A percentile compares a stretch with the other conserved stretches of the same genome.
Conservation (phyloP, 1,284 basidiomycete genomes). For the Heterobasidion irregulare region DNA sequence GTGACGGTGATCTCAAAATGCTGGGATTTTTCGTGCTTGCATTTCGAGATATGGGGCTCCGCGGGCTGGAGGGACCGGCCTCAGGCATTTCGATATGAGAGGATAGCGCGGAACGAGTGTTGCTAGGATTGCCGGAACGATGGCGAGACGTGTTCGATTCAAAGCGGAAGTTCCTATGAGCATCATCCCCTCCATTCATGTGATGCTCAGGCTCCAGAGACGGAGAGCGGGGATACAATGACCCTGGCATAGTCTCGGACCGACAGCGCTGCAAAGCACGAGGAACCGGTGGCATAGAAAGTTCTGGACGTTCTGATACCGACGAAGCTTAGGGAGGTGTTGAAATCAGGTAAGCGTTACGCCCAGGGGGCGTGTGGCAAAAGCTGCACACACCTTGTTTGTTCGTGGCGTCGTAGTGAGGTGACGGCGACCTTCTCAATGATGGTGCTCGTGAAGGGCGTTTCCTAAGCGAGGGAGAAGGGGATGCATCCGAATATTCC, state of each 20-base stretch:
- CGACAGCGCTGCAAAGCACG: constrained; percentile 26
- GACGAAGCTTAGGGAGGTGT: neutral
- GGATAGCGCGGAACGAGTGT: neutral
- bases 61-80: constrained; percentile 8
- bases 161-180: constrained; percentile 32
- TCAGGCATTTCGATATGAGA: constrained; percentile 2
- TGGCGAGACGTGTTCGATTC: constrained; percentile 7
- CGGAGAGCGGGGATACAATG: constrained; percentile 62
- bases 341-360: no score
- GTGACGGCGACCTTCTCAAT: neutral
- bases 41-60: neutral
- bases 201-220: constrained; percentile 45
- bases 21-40: neutral
- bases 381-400: neutral
- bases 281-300: neutral
- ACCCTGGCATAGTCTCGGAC: constrained; percentile 68
- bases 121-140: neutral
- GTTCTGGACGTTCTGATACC: neutral
- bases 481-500: neutral
- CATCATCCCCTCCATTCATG: constrained; percentile 9
- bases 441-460: neutral
- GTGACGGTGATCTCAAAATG: neutral
- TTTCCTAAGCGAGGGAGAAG: neutral
- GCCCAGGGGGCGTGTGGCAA: neutral
- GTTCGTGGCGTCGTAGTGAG: neutral